Base-by-base conservation (phyloP, 2,329 filamentous ascomycete species). In the Fusarium begoniae region DNA sequence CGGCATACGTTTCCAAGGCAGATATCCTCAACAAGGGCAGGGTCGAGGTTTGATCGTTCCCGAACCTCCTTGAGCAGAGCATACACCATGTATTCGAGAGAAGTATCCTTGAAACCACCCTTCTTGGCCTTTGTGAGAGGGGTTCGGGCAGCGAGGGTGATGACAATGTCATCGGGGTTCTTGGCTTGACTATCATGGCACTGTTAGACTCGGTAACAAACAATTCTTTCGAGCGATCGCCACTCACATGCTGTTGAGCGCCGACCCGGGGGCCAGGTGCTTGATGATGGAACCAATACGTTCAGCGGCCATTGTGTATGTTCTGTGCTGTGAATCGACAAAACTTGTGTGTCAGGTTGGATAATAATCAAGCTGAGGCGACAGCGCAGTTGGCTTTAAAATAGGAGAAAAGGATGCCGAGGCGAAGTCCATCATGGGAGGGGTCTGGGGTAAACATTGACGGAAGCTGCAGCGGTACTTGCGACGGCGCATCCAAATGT, bases 101-200 rank as follows among this genome's bases (percentile, higher is more conserved):
- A 89, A 11, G 95, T 97, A 83, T 99, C 96, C 87, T 98, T 98
- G 87, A 99, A 93, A 47, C 95, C 94, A 75, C 96, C 96, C 88
- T 98, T 98, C 82, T 88, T 89, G 59, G 90, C 95, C 86, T 98
- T 98, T 81, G 92, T 89, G 72, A 99, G 89, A 2, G 96, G 95
- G 35, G 96, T 98, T 64, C 96, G 93, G 79, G 95, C 87, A 35
- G 96, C 96, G 66, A 97, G 90, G 13, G 96, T 99, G 81, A 98
- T 98, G 82, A 99, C 96, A 62, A 99, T 89, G 86, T 99, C 96
- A 82, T 98, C 96, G 77, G 95, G 90, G 83, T 97, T 97, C 87
- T 98, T 95, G 78, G 94, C 91, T 66, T 94, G 95, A 80, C 95
- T 98, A 35, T 38, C 20, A 41, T 20, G 41, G 20, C 12, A 22